These are phyloP conservation scores for Pulveroboletus ravenelii DNA, from an alignment of 768 basidiomycete genomes.

Conservation along the genomic window DNA sequence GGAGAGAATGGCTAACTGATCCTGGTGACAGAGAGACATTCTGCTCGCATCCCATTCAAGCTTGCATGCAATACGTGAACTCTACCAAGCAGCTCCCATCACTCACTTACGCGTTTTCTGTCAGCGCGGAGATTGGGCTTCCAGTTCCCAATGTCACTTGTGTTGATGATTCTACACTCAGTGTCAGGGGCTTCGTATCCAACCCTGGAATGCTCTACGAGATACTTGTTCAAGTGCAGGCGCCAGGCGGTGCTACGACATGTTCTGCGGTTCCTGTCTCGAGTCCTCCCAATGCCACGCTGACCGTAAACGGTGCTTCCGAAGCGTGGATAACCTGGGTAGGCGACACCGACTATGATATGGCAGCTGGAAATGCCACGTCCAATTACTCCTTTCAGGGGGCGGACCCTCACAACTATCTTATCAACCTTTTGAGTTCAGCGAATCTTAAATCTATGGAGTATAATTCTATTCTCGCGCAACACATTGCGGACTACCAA, in stretches of 20 bases:
- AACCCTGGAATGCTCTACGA: slow-evolving; percentile 69
- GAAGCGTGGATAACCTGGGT: slow-evolving; percentile 69
- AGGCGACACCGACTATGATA: slow-evolving; percentile 67
- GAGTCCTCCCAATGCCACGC: slow-evolving; percentile 40
- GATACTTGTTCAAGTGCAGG: slow-evolving; percentile 47
- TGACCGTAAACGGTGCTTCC: slow-evolving; percentile 42
- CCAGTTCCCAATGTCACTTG: slow-evolving; percentile 60
- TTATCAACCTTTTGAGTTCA: slow-evolving; percentile 38
- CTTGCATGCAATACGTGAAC: slow-evolving; percentile 58
- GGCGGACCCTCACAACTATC: slow-evolving; percentile 49
- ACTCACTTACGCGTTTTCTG: slow-evolving; percentile 46
- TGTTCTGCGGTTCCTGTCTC: slow-evolving; percentile 32
- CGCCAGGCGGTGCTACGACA: slow-evolving; percentile 27
- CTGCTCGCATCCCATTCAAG: slow-evolving; percentile 60
- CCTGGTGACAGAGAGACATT: slow-evolving; percentile 43
- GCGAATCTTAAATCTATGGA: slow-evolving; percentile 14
- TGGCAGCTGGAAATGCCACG: slow-evolving; percentile 53
- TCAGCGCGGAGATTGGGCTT: slow-evolving; percentile 42
- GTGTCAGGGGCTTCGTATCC: slow-evolving; percentile 45
- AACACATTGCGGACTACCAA: slow-evolving; percentile 51
- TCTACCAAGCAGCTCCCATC: slow-evolving; percentile 33
- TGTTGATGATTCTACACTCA: slow-evolving; percentile 49
- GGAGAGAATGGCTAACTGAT: background rate
- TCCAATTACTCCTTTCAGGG: slow-evolving; percentile 61
- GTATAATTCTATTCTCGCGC: slow-evolving; percentile 39